Percentiles rank a stretch among this genome's conserved stretches.
phyloP scores from a whole-genome alignment of 768 basidiomycete genomes.

The Tylopilus subfusipes region DNA sequence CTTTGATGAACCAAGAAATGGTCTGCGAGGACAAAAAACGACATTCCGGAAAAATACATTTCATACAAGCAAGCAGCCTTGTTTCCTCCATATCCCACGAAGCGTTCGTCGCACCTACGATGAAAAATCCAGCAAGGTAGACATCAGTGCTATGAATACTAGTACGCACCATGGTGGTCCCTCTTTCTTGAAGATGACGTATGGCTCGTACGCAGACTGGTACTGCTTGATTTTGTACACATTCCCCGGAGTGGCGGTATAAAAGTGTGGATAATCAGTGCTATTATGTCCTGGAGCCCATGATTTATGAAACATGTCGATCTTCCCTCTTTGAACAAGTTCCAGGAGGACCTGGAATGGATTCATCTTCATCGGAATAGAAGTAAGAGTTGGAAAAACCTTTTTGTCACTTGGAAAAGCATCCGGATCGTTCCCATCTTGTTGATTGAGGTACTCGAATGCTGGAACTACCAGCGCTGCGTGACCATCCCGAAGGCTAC shows the following conservation, averaged over 20 bases:
- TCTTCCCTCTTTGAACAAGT: constrained; percentile 51
- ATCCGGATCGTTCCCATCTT: constrained; percentile 55
- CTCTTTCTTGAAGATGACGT: constrained; percentile 64
- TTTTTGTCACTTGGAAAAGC: constrained; percentile 68
- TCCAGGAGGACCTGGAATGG: constrained; percentile 47
- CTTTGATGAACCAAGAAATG: constrained; percentile 90
- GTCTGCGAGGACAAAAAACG: constrained; percentile 79
- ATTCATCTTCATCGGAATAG: neutral
- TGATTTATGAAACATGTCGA: constrained; percentile 74
- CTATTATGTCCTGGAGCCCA: constrained; percentile 81
- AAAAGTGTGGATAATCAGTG: constrained; percentile 72
- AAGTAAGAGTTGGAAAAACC: constrained; percentile 32
- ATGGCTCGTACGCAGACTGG: neutral
- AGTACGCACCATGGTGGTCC: constrained; percentile 64
- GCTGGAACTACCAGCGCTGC: constrained; percentile 81
- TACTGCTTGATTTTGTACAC: constrained; percentile 64
- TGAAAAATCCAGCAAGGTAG: neutral
- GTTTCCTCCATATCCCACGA: constrained; percentile 88
- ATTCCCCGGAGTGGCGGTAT: constrained; percentile 55
- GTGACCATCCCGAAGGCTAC: constrained; percentile 51
- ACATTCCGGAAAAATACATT: constrained; percentile 83
- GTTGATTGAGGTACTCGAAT: constrained; percentile 71
- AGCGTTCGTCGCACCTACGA: constrained; percentile 86
- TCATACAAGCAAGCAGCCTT: constrained; percentile 92
- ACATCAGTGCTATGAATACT: neutral